Conservation (phyloP, 108 stramenopile genomes). For the Skeletonema tropicum region DNA sequence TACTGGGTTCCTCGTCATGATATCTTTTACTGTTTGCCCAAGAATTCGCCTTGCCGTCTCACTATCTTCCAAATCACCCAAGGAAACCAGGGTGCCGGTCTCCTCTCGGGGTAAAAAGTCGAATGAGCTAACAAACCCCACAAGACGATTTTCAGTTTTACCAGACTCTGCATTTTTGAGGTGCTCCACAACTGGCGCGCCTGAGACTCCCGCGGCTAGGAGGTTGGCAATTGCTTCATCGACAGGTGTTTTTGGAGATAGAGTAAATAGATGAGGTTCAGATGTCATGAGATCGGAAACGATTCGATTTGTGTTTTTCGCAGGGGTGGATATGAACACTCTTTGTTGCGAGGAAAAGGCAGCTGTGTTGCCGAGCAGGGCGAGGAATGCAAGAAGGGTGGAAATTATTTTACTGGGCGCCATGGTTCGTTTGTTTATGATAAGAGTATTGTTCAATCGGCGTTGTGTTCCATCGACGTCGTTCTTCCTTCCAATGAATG, state of each 20-base stretch:
- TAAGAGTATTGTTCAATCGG: too few relatives aligned
- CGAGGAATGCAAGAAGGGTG: not conserved
- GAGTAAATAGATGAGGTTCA: constrained; percentile 27
- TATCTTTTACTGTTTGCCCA: constrained; percentile 38
- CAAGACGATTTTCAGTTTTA: constrained; percentile 32
- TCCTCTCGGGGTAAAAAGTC: constrained; percentile 51
- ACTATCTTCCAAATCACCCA: constrained; percentile 43
- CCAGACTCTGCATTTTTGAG: constrained; percentile 23
- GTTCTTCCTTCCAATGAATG: too few relatives aligned
- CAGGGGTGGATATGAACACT: constrained; percentile 43
- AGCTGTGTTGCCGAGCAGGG: not conserved
- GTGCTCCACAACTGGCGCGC: constrained; percentile 48
- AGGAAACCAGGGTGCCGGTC: constrained; percentile 27
- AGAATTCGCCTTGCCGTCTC: constrained; percentile 48
- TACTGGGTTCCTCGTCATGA: constrained; percentile 43
- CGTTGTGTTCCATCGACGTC: too few relatives aligned
- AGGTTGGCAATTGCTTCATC: constrained; percentile 47
- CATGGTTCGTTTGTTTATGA: not conserved
- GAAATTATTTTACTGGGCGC: not conserved
- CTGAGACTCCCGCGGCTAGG: constrained; percentile 42
- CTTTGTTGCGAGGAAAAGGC: constrained; percentile 19
- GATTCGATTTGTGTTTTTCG: constrained; percentile 27
- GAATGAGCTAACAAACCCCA: constrained; percentile 48
- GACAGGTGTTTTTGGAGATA: constrained; percentile 40
- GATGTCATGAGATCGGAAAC: constrained; percentile 52